phyloP scores from a whole-genome alignment of 257 asterid species.

The Coffea eugenioides region DNA sequence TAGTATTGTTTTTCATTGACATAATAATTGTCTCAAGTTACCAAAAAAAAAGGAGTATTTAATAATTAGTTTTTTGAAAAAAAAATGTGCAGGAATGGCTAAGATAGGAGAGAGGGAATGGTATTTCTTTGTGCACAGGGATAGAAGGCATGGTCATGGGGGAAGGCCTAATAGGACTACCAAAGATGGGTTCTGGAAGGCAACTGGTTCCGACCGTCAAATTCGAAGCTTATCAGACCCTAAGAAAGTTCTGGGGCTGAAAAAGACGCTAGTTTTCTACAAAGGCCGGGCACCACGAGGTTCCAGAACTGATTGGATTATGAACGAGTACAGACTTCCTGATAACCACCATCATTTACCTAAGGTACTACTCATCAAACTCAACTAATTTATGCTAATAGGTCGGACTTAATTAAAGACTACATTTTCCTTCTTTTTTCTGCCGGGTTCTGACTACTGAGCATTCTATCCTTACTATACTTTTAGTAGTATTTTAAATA shows the following conservation, averaged over 20 bases:
- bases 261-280: conserved; percentile 73
- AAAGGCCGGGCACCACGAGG: conserved; percentile 84
- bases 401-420: neutral
- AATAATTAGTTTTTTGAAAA: neutral
- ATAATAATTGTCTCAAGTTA: neutral
- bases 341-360: conserved; percentile 34
- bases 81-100: conserved; percentile 47
- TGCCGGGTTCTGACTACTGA: too few species aligned
- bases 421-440: neutral
- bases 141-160: conserved; percentile 63
- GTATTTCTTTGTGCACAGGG: conserved; percentile 73
- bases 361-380: conserved; percentile 30
- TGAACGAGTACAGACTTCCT: conserved; percentile 79
- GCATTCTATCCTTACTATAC: too few species aligned
- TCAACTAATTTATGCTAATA: too few species aligned
- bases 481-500: too few species aligned
- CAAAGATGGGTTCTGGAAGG: conserved; percentile 73
- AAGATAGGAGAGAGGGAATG: conserved; percentile 76
- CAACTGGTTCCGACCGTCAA: conserved; percentile 78
- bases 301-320: conserved; percentile 73
- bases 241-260: conserved; percentile 48
- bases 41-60: too few species aligned
- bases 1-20: too few species aligned
- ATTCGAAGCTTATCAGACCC: conserved; percentile 43
- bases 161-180: conserved; percentile 76